Conservation (phyloP, 2,329 filamentous ascomycete species). For the Colletotrichum musicola region DNA sequence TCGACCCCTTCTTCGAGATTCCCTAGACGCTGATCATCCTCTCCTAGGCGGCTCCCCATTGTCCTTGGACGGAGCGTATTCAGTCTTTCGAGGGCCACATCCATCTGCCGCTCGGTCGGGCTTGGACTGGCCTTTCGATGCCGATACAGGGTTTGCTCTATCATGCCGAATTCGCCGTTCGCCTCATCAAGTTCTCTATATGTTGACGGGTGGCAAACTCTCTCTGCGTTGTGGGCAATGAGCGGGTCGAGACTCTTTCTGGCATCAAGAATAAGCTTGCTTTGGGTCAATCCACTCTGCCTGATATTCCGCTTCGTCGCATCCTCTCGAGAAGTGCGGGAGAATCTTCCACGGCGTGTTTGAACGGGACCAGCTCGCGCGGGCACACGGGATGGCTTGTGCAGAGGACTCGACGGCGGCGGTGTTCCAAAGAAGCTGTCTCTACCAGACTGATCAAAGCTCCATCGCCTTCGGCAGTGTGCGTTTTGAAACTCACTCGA, state of each 20-base stretch:
- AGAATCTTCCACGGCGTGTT: neutral
- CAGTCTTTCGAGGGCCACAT: slow-evolving; percentile 21
- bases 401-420: slow-evolving; percentile 23
- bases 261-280: neutral
- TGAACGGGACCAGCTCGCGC: neutral
- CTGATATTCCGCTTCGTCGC: neutral
- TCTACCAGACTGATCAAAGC: neutral
- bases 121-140: neutral
- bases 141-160: neutral
- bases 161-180: neutral
- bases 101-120: slow-evolving; percentile 5
- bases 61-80: slow-evolving; percentile 12
- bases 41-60: neutral
- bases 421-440: slow-evolving; percentile 19
- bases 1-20: neutral
- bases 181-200: neutral
- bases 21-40: neutral
- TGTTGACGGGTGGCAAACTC: neutral
- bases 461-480: slow-evolving; percentile 6
- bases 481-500: neutral
- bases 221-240: neutral
- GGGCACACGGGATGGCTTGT: slow-evolving; percentile 16
- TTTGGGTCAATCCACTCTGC: slow-evolving; percentile 7
- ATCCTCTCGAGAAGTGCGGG: neutral
- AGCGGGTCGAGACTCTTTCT: neutral